Conservation (phyloP, 257 asterid genomes). For the Fraxinus excelsior region DNA sequence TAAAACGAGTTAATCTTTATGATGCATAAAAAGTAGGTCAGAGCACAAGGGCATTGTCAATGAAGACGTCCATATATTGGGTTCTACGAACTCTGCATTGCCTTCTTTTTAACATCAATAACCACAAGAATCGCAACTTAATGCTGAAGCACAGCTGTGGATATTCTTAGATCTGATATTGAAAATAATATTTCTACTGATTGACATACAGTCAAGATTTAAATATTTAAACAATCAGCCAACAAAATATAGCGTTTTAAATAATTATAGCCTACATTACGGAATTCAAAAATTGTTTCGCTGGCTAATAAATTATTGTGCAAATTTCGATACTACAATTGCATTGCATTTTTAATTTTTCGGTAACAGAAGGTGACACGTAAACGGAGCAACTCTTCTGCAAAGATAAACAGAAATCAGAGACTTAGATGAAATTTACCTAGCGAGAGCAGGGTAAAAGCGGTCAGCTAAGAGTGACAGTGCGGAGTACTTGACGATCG, state of each 20-base stretch:
- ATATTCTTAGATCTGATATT: background rate
- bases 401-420: background rate
- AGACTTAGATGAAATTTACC: constrained; percentile 27
- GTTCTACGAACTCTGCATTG: background rate
- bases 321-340: background rate
- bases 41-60: background rate
- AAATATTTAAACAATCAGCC: background rate
- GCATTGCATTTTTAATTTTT: background rate
- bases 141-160: background rate
- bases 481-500: constrained; percentile 78
- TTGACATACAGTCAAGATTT: no score
- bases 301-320: background rate
- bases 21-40: background rate
- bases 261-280: background rate
- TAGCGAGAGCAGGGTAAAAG: constrained; percentile 61
- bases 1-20: background rate
- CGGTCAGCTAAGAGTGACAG: constrained; percentile 74
- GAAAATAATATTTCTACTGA: background rate
- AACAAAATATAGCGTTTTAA: no score
- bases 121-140: background rate
- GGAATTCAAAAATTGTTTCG: background rate
- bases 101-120: background rate
- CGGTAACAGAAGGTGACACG: background rate
- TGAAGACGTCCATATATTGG: background rate
- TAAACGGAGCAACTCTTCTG: background rate